Conservation (phyloP, 164 flowering plant species). For the Piper longum region DNA sequence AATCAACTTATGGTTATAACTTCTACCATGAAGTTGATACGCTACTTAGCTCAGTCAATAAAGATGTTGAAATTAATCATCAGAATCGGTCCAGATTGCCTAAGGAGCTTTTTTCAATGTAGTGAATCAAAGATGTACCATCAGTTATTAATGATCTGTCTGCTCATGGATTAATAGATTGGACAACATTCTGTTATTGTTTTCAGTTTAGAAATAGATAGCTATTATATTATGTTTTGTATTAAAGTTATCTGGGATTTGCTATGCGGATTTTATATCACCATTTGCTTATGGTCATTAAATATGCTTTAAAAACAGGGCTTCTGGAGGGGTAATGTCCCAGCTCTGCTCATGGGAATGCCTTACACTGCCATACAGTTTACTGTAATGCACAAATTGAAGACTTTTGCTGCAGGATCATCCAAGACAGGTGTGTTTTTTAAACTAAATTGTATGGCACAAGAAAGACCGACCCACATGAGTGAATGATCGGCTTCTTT, state of each 20-base stretch:
- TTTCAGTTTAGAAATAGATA: no score
- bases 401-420: conserved; percentile 78
- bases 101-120: no score
- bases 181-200: background rate
- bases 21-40: no score
- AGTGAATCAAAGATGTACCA: background rate
- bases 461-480: background rate
- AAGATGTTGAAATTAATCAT: no score
- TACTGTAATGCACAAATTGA: conserved; percentile 66
- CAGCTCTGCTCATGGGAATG: conserved; percentile 96
- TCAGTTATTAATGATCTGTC: background rate
- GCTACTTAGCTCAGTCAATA: no score
- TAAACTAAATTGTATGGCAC: background rate
- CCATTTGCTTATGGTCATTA: background rate
- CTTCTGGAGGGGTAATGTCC: conserved; percentile 98
- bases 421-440: conserved; percentile 60
- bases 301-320: conserved; percentile 34
- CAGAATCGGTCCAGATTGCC: no score
- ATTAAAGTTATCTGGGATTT: background rate
- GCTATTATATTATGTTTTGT: no score
- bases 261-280: background rate
- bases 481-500: background rate
- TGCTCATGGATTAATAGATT: background rate
- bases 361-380: conserved; percentile 93
- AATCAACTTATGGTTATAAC: no score